Evolutionary conservation across 1,139 yeast genomes (phyloP).

Genomic region (Pichiaceae sp.): DNA sequence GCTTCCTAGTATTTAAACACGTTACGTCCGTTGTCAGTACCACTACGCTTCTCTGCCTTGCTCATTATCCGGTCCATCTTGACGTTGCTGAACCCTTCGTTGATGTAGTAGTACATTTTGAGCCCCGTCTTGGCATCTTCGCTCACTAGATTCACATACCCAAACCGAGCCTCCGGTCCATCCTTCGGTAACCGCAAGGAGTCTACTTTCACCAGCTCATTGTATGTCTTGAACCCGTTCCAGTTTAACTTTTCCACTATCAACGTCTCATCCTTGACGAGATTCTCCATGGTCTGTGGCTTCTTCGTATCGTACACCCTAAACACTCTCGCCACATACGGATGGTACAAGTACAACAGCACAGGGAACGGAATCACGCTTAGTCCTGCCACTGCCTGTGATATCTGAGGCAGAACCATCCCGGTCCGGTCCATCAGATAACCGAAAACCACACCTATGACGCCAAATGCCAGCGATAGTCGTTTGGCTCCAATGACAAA

Average conservation of each 20-base stretch:
- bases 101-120: conserved; percentile 43
- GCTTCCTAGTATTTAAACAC: conserved; percentile 18
- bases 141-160: conserved; percentile 57
- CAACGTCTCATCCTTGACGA: conserved; percentile 53
- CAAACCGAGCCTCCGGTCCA: conserved; percentile 28
- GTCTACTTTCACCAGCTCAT: conserved; percentile 46
- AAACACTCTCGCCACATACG: conserved; percentile 67
- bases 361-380: conserved; percentile 41
- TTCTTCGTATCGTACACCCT: conserved; percentile 55
- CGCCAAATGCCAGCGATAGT: conserved; percentile 45
- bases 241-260: conserved; percentile 61
- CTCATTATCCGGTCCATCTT: conserved; percentile 85
- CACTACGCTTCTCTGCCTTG: conserved; percentile 57
- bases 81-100: conserved; percentile 72
- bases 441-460: conserved; percentile 47
- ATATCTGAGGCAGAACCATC: conserved; percentile 47
- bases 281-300: conserved; percentile 58
- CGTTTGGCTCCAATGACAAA: conserved; percentile 49
- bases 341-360: conserved; percentile 49
- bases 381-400: conserved; percentile 32
- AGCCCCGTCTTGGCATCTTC: conserved; percentile 29
- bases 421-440: conserved; percentile 49
- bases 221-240: conserved; percentile 61
- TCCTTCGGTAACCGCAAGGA: conserved; percentile 32
- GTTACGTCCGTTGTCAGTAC: conserved; percentile 59